Evolutionary conservation across 2,329 filamentous ascomycete genomes (phyloP).

Genomic region (Alternaria brassicae): DNA sequence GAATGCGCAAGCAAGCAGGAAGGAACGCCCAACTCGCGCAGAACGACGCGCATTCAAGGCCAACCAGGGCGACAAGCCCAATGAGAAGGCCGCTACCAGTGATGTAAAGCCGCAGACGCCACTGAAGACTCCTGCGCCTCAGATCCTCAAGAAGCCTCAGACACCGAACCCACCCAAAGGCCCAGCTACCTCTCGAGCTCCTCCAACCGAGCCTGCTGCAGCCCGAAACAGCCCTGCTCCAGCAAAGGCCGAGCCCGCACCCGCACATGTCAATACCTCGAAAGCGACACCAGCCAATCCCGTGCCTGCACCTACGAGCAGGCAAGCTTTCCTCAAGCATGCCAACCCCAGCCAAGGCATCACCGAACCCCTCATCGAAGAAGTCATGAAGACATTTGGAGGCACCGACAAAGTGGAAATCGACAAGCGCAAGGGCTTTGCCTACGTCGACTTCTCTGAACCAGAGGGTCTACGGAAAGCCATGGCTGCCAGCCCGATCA

Average conservation of each 20-base stretch:
- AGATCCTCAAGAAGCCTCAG: constrained; percentile 52
- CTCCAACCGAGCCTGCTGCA: constrained; percentile 40
- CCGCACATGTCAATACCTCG: constrained; percentile 9
- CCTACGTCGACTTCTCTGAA: constrained; percentile 87
- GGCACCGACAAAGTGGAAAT: constrained; percentile 82
- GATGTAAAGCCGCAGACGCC: constrained; percentile 36
- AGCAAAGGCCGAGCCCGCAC: constrained; percentile 22
- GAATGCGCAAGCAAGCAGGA: constrained; percentile 41
- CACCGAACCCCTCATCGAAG: constrained; percentile 78
- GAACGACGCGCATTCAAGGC: constrained; percentile 51
- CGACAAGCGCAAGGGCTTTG: constrained; percentile 93
- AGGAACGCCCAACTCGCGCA: constrained; percentile 49
- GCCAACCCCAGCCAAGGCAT: constrained; percentile 88
- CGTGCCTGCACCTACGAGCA: constrained; percentile 46
- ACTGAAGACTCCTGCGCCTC: constrained; percentile 41
- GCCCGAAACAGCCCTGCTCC: constrained; percentile 25
- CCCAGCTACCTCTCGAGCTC: constrained; percentile 37
- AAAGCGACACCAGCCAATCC: constrained; percentile 25
- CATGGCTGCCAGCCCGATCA: constrained; percentile 79
- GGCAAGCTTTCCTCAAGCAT: constrained; percentile 64
- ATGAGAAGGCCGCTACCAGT: constrained; percentile 30
- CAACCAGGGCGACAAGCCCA: constrained; percentile 43
- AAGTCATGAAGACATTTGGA: constrained; percentile 77
- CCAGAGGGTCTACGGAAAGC: constrained; percentile 77
- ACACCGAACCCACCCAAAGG: constrained; percentile 39